phyloP scores from a whole-genome alignment of 2,329 filamentous ascomycete species.

The Pestalotiopsis sp. region DNA sequence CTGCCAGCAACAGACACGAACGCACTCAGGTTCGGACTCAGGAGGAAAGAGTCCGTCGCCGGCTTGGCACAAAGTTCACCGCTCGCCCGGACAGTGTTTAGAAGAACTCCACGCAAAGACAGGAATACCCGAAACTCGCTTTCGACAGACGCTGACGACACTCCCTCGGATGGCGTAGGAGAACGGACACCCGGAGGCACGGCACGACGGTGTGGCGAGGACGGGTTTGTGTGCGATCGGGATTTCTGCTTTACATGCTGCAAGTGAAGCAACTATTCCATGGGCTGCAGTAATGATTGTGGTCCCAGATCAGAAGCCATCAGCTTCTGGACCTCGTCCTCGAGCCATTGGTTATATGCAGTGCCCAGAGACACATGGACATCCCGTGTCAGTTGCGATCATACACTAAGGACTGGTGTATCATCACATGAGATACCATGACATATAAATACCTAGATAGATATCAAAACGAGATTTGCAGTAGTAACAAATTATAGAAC shows the following conservation, averaged over 20 bases:
- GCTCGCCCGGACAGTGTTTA: slow-evolving; percentile 24
- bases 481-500: background rate
- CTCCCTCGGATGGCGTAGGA: slow-evolving; percentile 14
- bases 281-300: too few species aligned
- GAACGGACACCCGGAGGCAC: slow-evolving; percentile 53
- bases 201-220: slow-evolving; percentile 53
- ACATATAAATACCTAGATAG: background rate
- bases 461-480: background rate
- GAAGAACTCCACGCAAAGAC: slow-evolving; percentile 21
- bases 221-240: slow-evolving; percentile 57
- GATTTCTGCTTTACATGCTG: slow-evolving; percentile 64
- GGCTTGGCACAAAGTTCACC: slow-evolving; percentile 28
- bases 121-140: background rate
- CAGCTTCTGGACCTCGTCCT: too few species aligned
- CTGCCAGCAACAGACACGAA: background rate
- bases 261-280: slow-evolving; percentile 24
- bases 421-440: background rate
- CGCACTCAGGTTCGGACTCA: background rate
- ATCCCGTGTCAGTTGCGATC: too few species aligned
- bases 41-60: background rate
- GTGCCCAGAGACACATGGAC: too few species aligned
- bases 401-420: background rate
- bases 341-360: too few species aligned
- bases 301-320: too few species aligned
- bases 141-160: background rate